These are phyloP conservation scores for Theobroma cacao DNA, from an alignment of 345 rosid genomes.

Conservation along the genomic window DNA sequence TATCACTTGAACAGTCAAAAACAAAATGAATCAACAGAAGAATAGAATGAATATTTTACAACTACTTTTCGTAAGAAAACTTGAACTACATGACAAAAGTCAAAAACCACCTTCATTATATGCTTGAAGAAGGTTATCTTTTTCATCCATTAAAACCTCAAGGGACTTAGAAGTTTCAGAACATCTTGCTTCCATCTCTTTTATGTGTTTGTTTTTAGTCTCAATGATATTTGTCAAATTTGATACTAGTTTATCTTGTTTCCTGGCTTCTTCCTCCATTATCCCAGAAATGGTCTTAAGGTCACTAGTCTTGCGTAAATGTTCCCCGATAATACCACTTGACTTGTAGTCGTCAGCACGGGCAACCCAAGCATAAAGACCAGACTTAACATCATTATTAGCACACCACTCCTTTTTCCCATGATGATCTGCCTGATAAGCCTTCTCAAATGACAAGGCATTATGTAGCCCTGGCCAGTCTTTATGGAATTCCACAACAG, in stretches of 20 bases:
- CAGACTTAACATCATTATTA: constrained; percentile 37
- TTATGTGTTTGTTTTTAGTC: constrained; percentile 47
- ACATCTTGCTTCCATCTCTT: constrained; percentile 57
- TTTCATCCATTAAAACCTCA: constrained; percentile 54
- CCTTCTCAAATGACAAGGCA: constrained; percentile 87
- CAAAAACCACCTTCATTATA: constrained; percentile 70
- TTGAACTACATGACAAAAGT: neutral
- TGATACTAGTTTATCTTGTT: constrained; percentile 63
- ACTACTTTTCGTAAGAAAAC: neutral
- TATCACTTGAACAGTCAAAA: neutral
- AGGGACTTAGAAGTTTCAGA: constrained; percentile 50
- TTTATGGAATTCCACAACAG: constrained; percentile 78
- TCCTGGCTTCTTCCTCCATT: constrained; percentile 84
- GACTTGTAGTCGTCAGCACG: constrained; percentile 75
- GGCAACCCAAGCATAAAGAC: constrained; percentile 93
- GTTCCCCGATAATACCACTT: constrained; percentile 64
- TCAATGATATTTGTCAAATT: constrained; percentile 53
- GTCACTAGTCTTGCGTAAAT: constrained; percentile 71
- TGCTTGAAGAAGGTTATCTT: constrained; percentile 69
- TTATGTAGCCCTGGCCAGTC: constrained; percentile 93
- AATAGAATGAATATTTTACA: neutral
- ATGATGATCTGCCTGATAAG: constrained; percentile 76
- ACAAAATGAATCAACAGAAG: neutral
- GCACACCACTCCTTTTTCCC: constrained; percentile 72
- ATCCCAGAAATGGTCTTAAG: constrained; percentile 73